Evolutionary conservation across 257 asterid genomes (phyloP), one percentile per base, ranked within the genome.

Genomic region (Penstemon davidsonii): DNA sequence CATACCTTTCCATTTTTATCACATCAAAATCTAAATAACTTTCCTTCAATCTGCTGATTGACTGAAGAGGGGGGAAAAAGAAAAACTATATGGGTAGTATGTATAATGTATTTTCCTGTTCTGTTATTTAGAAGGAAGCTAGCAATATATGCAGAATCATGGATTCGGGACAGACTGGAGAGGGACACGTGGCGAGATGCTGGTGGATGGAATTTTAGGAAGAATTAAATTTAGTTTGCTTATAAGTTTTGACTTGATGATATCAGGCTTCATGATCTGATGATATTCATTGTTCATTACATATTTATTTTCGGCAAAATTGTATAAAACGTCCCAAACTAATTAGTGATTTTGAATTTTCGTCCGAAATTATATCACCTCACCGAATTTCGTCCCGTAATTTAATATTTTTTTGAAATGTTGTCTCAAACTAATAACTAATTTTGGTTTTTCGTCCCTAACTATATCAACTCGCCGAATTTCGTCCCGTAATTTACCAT

Each of bases 1-100:
- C 98, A 52, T 81, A 92, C 19, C 87, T 87, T 59, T 92, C 96
- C 98, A 91, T 90, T 72, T 56, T 18, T 42, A 45, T 49, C 7
- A 55, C 7, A 62, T 43, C 7, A 19, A 4, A 60, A 55, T 56
- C 61, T 15, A 19, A 63, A 19, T 41, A 4, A 12, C 15, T 49
- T 49, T 15, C n/a, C 11, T 46, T 6, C 15, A 9, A 12, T 49
- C 3, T 62, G 0, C 0, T 15, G 15, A 39, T 44, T 6, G 8
- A 60, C 25, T 13, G 8, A 46, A 6, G 39, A 50, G 73, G 5
- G 50, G 40, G 50, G 13, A 2, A 4, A 13, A 40, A 12, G 13
- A 59, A 4, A 13, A 25, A 44, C 11, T 62, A 41, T 25, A 25
- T 45, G 49, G 18, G 49, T 37, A 13, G 0, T 15, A 15, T 15